Percentiles rank a stretch among this genome's conserved stretches.
These are phyloP conservation scores for Colletotrichum tanaceti DNA, from an alignment of 2,329 filamentous ascomycete genomes.

Conservation along the genomic window DNA sequence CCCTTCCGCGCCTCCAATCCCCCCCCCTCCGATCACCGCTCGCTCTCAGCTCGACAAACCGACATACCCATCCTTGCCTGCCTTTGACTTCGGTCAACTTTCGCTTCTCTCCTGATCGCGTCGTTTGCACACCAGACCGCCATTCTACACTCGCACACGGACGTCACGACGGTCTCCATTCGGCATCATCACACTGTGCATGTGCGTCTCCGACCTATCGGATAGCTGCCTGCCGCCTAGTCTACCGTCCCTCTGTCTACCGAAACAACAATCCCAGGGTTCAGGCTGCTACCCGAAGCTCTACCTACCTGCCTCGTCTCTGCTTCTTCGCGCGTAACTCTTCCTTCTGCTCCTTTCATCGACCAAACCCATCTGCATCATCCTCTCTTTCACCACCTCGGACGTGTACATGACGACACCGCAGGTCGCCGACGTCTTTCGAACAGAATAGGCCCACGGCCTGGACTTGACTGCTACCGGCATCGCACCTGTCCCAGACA, in stretches of 20 bases:
- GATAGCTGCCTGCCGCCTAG: constrained; percentile 48
- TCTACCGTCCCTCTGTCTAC: constrained; percentile 42
- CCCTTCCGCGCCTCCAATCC: constrained; percentile 15
- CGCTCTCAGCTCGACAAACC: constrained; percentile 3
- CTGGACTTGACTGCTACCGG: constrained; percentile 36
- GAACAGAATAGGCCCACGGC: constrained; percentile 44
- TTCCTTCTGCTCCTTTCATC: constrained; percentile 11
- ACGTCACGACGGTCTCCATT: constrained; percentile 34
- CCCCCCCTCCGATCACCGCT: constrained; percentile 21
- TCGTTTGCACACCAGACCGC: constrained; percentile 15
- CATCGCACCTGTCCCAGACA: constrained; percentile 50
- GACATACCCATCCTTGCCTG: constrained; percentile 8
- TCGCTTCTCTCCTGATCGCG: constrained; percentile 4
- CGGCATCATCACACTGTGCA: constrained; percentile 28
- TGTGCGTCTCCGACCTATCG: constrained; percentile 45
- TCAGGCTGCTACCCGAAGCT: constrained; percentile 27
- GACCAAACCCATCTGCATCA: background rate
- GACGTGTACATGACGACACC: constrained; percentile 56
- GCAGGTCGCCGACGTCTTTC: constrained; percentile 50
- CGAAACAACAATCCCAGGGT: constrained; percentile 38
- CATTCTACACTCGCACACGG: constrained; percentile 33
- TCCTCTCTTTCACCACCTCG: constrained; percentile 10
- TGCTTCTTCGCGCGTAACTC: constrained; percentile 40
- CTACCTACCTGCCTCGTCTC: constrained; percentile 40
- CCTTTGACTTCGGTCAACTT: constrained; percentile 16